Percentiles rank a stretch among this genome's conserved stretches.
These are phyloP conservation scores for Podospora anserina DNA, from an alignment of 495 filamentous ascomycete genomes.

Conservation along the genomic window DNA sequence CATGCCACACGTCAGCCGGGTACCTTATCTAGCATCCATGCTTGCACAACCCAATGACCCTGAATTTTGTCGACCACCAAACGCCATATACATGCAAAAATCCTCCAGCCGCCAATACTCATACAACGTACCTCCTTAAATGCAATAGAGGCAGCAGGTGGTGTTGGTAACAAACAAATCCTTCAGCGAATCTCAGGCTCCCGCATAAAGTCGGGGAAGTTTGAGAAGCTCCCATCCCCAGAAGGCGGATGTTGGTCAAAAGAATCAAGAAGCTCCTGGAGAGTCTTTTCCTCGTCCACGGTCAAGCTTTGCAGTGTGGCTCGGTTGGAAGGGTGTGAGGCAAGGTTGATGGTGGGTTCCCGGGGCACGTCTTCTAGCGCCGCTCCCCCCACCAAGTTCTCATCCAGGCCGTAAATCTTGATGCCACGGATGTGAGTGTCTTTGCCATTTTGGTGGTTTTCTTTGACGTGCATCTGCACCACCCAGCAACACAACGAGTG, in stretches of 20 bases:
- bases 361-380: constrained; percentile 7
- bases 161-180: neutral
- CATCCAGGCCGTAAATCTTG: constrained; percentile 82
- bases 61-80: neutral
- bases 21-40: neutral
- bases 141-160: neutral
- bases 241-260: constrained; percentile 17
- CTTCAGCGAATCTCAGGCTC: constrained; percentile 45
- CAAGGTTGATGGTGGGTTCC: constrained; percentile 19
- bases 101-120: neutral
- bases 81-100: neutral
- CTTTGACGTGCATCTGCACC: constrained; percentile 79
- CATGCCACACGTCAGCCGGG: neutral
- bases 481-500: constrained; percentile 80
- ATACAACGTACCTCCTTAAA: neutral
- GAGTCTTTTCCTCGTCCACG: constrained; percentile 33
- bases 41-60: neutral
- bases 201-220: constrained; percentile 43
- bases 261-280: constrained; percentile 30
- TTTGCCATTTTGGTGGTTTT: constrained; percentile 99
- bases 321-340: constrained; percentile 21
- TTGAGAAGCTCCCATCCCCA: constrained; percentile 33
- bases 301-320: constrained; percentile 17
- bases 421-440: constrained; percentile 94
- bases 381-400: constrained; percentile 28